Evolutionary conservation across 306 rosid genomes (phyloP), one percentile per base, ranked within the genome.

Genomic region (Mimosa bimucronata): DNA sequence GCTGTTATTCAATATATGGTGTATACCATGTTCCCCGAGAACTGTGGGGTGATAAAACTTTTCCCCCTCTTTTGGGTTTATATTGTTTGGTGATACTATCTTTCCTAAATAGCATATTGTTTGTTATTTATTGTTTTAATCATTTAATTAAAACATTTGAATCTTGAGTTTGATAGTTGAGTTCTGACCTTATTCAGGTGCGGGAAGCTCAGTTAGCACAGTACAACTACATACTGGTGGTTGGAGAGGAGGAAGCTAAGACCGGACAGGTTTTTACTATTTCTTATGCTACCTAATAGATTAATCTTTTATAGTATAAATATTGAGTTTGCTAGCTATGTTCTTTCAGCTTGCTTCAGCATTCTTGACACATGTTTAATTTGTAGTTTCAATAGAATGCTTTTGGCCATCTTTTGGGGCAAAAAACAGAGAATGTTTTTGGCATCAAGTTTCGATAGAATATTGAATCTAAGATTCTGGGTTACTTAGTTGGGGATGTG

Each of bases 151-250:
- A 21, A 34, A 26, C 34, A 23, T 18, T 75, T 23, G 79, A 76
- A 66, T 62, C 7, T 66, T 75, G 38, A 58, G 38, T 58, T 84
- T 75, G 75, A 75, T 61, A 42, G 45, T 37, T 19, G 75, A 41
- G 7, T 81, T 60, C 53, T 85, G 73, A 40, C 62, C 73, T 77
- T 65, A 48, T 87, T 77, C 89, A 94, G 98, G 91, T 94, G 23
- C 90, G 97, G 45, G 98, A 95, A 88, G 98, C 97, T 30, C 97
- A 89, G 73, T 64, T 94, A 77, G 97, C 97, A 15, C 97, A 91
- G 64, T 92, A 88, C 85, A 94, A 94, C 87, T 94, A 79, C 76
- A 91, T 92, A 82, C 83, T 92, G 89, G 97, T 94, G 71, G 98
- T 94, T 52, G 98, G 98, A 23, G 98, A 94, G 86, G 88, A 94